Base-by-base conservation (phyloP, 2,329 filamentous ascomycete species). In the Fusarium anthophilum region DNA sequence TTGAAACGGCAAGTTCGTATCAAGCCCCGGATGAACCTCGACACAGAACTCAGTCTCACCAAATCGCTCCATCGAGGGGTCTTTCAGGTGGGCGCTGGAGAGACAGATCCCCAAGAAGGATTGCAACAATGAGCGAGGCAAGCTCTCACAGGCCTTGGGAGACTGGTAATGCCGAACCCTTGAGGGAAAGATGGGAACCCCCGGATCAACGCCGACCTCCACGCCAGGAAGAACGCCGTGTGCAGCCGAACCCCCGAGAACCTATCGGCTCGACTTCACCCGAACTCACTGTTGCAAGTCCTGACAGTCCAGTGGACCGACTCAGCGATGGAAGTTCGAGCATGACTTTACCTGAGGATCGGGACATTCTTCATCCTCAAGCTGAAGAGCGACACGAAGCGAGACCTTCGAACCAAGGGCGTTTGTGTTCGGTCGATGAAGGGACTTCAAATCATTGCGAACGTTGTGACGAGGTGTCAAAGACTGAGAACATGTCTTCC, bases 1-100 rank as follows among this genome's bases (percentile, higher is more conserved):
- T 8, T 28, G 24, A 4, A 28, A 4, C 44, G 26, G 12, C 18
- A 47, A 20, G 24, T 20, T 3, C 18, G 12, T 10, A 20, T 28
- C 24, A 28, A 4, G 1, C 12, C 10, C 8, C 5, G 18, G 1
- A 14, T 5, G 24, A 14, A 1, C 22, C 14, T 15, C 41, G 22
- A n/a, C 7, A 1, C 0, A n/a, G 14, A n/a, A 17, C 41, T 4
- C 20, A 28, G 4, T 28, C 18, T 28, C 12, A 14, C 18, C 24
- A 47, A 28, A 20, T 47, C 2, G 18, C 7, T 10, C 44, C 24
- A 20, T 28, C 44, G 24, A 9, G 1, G 5, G 18, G 8, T 20
- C 6, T 20, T 13, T 28, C 18, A 3, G 12, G 3, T 28, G 12
- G 13, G 4, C 24, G 13, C 10, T 6, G 8, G 44, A 20, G 18